phyloP scores from a whole-genome alignment of 257 asterid genomes.

The Ilex aquifolium region DNA sequence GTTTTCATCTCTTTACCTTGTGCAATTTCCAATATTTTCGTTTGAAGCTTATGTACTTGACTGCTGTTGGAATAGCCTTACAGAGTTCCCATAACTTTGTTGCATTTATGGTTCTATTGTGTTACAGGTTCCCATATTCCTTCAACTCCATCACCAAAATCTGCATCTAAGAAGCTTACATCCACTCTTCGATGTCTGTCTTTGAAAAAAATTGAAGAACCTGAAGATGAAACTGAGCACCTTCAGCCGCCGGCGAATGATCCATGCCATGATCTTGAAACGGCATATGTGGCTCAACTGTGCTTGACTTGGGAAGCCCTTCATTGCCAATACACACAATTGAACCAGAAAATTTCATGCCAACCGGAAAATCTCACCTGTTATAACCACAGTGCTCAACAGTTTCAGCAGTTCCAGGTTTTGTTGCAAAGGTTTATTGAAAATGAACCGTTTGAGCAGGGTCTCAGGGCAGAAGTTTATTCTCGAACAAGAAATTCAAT shows the following conservation, averaged over 20 bases:
- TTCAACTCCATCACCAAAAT: slow-evolving; percentile 62
- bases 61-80: too few species aligned
- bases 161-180: slow-evolving; percentile 66
- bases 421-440: slow-evolving; percentile 84
- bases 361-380: slow-evolving; percentile 48
- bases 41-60: too few species aligned
- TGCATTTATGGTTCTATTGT: slow-evolving; percentile 7
- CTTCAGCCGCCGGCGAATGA: slow-evolving; percentile 55
- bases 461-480: slow-evolving; percentile 71
- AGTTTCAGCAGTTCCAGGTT: slow-evolving; percentile 88
- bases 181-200: slow-evolving; percentile 86
- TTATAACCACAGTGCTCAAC: slow-evolving; percentile 86
- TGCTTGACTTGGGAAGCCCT: slow-evolving; percentile 99
- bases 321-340: slow-evolving; percentile 82
- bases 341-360: slow-evolving; percentile 62
- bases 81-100: slow-evolving; percentile 1
- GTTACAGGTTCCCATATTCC: slow-evolving; percentile 48
- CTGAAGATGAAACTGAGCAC: slow-evolving; percentile 71
- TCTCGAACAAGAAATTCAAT: slow-evolving; percentile 63
- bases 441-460: slow-evolving; percentile 90
- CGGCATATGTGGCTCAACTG: slow-evolving; percentile 78
- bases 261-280: slow-evolving; percentile 71
- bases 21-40: too few species aligned
- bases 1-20: too few species aligned
- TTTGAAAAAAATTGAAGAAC: slow-evolving; percentile 53